phyloP scores from a whole-genome alignment of 2,329 filamentous ascomycete genomes.

The Fusarium vanettenii region DNA sequence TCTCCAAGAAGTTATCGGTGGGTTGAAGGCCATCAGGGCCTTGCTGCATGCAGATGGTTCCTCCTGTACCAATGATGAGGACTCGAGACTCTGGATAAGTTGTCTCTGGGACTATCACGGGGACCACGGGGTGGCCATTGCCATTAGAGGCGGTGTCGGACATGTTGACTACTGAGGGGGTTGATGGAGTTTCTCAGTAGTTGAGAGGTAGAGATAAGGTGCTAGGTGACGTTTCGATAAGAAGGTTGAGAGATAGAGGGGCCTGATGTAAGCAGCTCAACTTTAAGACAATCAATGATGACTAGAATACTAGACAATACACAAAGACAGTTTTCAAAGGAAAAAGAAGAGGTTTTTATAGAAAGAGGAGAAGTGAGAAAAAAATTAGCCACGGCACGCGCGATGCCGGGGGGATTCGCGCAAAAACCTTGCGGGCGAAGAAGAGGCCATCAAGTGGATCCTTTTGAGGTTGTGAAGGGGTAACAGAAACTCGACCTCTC shows the following conservation, averaged over 20 bases:
- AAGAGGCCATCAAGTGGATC: slow-evolving; percentile 46
- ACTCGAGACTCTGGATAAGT: slow-evolving; percentile 80
- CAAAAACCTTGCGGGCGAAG: slow-evolving; percentile 38
- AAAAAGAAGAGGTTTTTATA: not conserved
- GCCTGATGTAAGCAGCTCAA: slow-evolving; percentile 8
- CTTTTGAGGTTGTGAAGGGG: slow-evolving; percentile 43
- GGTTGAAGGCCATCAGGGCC: slow-evolving; percentile 84
- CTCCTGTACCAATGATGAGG: slow-evolving; percentile 90
- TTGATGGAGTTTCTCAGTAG: not conserved
- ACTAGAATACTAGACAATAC: not conserved
- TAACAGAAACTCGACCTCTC: slow-evolving; percentile 47
- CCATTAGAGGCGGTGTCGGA: slow-evolving; percentile 14
- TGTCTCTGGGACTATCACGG: slow-evolving; percentile 26
- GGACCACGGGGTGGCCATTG: slow-evolving; percentile 15
- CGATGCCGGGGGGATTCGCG: slow-evolving; percentile 24
- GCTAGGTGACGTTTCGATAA: slow-evolving; percentile 18
- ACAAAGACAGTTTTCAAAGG: not conserved
- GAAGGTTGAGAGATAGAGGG: slow-evolving; percentile 15
- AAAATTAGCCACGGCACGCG: slow-evolving; percentile 25
- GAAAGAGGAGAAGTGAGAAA: slow-evolving; percentile 11
- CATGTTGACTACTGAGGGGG: slow-evolving; percentile 14
- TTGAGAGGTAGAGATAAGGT: not conserved
- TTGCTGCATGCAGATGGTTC: slow-evolving; percentile 91
- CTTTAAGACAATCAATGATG: not conserved
- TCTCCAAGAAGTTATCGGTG: slow-evolving; percentile 82